phyloP scores from a whole-genome alignment of 352 stramenopile genomes.

The Phytophthora pisi region DNA sequence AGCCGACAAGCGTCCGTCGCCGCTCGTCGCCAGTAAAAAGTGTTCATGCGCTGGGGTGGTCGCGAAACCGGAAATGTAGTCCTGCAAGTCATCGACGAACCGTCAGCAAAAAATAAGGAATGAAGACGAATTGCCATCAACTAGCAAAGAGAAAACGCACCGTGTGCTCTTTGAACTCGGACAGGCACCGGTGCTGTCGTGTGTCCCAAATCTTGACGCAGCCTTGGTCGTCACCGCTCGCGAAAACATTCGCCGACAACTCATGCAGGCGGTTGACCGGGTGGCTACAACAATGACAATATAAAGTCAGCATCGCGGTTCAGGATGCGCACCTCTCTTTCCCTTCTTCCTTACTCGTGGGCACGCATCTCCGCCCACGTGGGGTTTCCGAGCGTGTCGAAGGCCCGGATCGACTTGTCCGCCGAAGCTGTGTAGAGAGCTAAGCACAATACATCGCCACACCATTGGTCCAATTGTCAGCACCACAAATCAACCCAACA shows the following conservation, averaged over 20 bases:
- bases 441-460: constrained; percentile 25
- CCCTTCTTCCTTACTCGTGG: constrained; percentile 59
- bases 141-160: constrained; percentile 29
- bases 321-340: background rate
- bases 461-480: constrained; percentile 9
- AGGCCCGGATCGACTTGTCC: constrained; percentile 85
- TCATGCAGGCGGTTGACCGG: constrained; percentile 79
- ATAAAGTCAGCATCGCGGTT: constrained; percentile 15
- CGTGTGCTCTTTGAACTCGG: constrained; percentile 93
- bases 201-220: constrained; percentile 91
- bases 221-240: constrained; percentile 81
- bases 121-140: background rate
- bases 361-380: constrained; percentile 83
- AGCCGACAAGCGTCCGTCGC: constrained; percentile 91
- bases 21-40: constrained; percentile 84
- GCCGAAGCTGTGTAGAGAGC: constrained; percentile 78
- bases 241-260: constrained; percentile 73
- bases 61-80: constrained; percentile 95
- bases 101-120: background rate
- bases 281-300: constrained; percentile 33
- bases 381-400: constrained; percentile 77
- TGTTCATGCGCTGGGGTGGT: constrained; percentile 82
- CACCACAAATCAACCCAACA: constrained; percentile 5
- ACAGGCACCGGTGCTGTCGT: constrained; percentile 81
- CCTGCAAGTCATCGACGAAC: constrained; percentile 36